phyloP scores from a whole-genome alignment of 306 rosid genomes.

The Aeschynomene evenia region DNA sequence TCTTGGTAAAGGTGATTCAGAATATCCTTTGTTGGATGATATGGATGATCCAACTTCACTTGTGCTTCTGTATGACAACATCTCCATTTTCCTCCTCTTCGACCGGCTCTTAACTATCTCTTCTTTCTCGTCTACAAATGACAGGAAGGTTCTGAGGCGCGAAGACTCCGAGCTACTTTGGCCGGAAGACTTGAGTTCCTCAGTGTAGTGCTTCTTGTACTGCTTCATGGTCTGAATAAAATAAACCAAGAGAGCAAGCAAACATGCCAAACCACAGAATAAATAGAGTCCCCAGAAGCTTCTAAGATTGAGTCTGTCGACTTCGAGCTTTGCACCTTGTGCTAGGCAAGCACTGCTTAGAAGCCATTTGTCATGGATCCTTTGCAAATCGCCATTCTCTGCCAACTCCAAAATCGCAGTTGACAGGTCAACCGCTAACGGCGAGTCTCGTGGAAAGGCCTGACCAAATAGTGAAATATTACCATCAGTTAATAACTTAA shows the following conservation, averaged over 20 bases:
- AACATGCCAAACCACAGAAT: slow-evolving; percentile 69
- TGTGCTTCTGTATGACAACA: slow-evolving; percentile 42
- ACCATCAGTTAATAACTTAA: neutral
- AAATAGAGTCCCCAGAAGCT: slow-evolving; percentile 88
- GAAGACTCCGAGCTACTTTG: slow-evolving; percentile 36
- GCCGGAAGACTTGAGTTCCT: slow-evolving; percentile 41
- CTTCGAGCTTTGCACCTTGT: slow-evolving; percentile 66
- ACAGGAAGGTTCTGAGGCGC: slow-evolving; percentile 59
- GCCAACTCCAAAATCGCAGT: slow-evolving; percentile 78
- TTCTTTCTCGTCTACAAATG: slow-evolving; percentile 77
- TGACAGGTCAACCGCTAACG: slow-evolving; percentile 83
- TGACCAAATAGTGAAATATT: slow-evolving; percentile 29
- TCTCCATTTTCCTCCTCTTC: slow-evolving; percentile 56
- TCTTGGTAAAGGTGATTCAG: slow-evolving; percentile 26
- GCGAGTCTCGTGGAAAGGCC: slow-evolving; percentile 91
- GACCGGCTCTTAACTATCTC: slow-evolving; percentile 50
- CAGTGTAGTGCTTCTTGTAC: slow-evolving; percentile 48
- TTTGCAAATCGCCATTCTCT: slow-evolving; percentile 85
- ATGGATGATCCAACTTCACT: slow-evolving; percentile 44
- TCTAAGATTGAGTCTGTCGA: slow-evolving; percentile 70
- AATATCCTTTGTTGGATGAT: slow-evolving; percentile 39
- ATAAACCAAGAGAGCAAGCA: slow-evolving; percentile 68
- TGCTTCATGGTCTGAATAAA: slow-evolving; percentile 58
- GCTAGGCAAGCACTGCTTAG: slow-evolving; percentile 63
- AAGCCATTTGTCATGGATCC: slow-evolving; percentile 99